Evolutionary conservation across 345 rosid species (phyloP).

Genomic region (Ceriops tagal): DNA sequence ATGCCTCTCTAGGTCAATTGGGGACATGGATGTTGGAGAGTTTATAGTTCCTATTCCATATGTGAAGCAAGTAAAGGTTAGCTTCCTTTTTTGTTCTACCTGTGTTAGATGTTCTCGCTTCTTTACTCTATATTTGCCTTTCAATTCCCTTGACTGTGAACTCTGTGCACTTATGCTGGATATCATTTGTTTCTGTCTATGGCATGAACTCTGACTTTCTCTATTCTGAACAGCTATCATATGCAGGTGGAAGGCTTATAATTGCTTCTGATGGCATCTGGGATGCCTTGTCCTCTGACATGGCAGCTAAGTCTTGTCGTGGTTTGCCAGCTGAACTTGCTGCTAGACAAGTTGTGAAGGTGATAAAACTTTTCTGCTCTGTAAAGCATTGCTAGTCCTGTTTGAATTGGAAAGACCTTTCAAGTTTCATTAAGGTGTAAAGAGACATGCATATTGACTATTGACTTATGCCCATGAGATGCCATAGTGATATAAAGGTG

Average conservation of each 20-base stretch:
- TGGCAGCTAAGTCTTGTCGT: constrained; percentile 65
- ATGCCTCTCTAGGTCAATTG: constrained; percentile 95
- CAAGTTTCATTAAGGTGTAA: background rate
- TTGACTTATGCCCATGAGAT: background rate
- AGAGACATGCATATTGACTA: background rate
- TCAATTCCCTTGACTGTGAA: background rate
- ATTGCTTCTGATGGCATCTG: constrained; percentile 94
- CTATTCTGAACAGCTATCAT: constrained; percentile 50
- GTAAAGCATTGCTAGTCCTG: background rate
- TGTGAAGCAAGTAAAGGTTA: constrained; percentile 92
- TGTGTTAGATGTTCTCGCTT: background rate
- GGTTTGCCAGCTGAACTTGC: constrained; percentile 90
- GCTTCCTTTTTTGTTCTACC: background rate
- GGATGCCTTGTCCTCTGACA: constrained; percentile 82
- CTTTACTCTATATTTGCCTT: background rate
- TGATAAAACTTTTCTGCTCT: constrained; percentile 20
- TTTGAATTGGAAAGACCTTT: constrained; percentile 3
- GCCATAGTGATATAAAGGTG: background rate
- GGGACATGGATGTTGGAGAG: constrained; percentile 94
- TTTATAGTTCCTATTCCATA: constrained; percentile 82
- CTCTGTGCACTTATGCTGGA: constrained; percentile 4
- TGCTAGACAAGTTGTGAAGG: constrained; percentile 90
- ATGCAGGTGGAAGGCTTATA: constrained; percentile 81
- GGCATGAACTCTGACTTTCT: constrained; percentile 19
- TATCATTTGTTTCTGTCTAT: background rate